A percentile compares a stretch with the other conserved stretches of the same genome.
Conservation (phyloP, 1,284 basidiomycete species). For the Athelia psychrophila region DNA sequence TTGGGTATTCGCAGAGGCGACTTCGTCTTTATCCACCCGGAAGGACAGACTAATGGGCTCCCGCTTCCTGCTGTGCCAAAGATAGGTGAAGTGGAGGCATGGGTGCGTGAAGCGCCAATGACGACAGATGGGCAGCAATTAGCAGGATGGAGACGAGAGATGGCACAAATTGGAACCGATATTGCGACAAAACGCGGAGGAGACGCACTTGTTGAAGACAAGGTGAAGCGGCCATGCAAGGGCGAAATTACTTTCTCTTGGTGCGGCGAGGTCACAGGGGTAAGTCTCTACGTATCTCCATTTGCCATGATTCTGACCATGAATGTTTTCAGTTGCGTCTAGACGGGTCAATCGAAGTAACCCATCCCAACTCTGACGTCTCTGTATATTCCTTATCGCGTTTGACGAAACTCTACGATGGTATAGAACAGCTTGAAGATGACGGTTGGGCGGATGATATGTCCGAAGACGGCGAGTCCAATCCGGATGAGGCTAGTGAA, state of each 20-base stretch:
- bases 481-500: constrained; percentile 16
- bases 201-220: constrained; percentile 37
- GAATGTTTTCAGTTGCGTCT: constrained; percentile 53
- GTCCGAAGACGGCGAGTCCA: constrained; percentile 34
- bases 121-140: constrained; percentile 44
- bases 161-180: constrained; percentile 59
- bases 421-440: constrained; percentile 76
- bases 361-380: constrained; percentile 51
- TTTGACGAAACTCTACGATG: constrained; percentile 70
- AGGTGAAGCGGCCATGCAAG: constrained; percentile 40
- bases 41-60: constrained; percentile 67
- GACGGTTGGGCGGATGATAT: constrained; percentile 55
- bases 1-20: constrained; percentile 83
- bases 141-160: constrained; percentile 64
- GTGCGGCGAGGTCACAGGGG: constrained; percentile 79
- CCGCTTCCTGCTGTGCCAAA: constrained; percentile 63
- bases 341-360: constrained; percentile 67
- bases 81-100: constrained; percentile 77
- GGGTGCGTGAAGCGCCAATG: constrained; percentile 64
- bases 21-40: constrained; percentile 75
- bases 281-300: constrained; percentile 31
- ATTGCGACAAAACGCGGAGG: constrained; percentile 50
- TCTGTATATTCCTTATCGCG: constrained; percentile 57
- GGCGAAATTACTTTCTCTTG: constrained; percentile 52
- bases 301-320: constrained; percentile 3